Percentiles rank a stretch among this genome's conserved stretches.
phyloP scores from a whole-genome alignment of 345 rosid species.

The Syzygium jambos region DNA sequence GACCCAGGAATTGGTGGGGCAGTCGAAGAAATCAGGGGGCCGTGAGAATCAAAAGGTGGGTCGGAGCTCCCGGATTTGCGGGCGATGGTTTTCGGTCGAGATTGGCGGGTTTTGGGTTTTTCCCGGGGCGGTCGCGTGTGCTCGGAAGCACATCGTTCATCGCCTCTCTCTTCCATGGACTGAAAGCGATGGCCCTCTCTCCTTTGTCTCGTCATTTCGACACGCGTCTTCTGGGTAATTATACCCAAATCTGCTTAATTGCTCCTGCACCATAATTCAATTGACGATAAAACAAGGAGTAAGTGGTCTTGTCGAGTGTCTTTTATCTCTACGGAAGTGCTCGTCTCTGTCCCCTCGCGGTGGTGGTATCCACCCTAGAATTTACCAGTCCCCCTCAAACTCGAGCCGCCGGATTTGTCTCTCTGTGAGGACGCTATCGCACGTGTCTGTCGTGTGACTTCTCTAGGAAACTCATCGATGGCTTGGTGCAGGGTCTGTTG shows the following conservation, averaged over 20 bases:
- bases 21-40: neutral
- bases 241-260: neutral
- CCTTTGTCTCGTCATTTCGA: too few relatives aligned
- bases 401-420: neutral
- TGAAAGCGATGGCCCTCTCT: neutral
- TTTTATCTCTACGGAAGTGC: too few relatives aligned
- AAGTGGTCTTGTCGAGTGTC: too few relatives aligned
- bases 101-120: neutral
- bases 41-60: neutral
- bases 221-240: neutral
- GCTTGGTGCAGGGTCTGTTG: neutral
- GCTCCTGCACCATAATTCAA: neutral
- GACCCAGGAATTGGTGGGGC: too few relatives aligned
- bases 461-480: neutral
- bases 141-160: neutral
- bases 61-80: conserved; percentile 1
- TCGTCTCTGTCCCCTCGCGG: neutral
- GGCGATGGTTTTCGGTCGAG: neutral
- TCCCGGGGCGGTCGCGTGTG: too few relatives aligned
- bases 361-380: neutral
- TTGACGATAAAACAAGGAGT: neutral
- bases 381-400: neutral
- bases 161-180: neutral
- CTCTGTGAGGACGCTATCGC: neutral
- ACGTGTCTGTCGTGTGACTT: neutral